Evolutionary conservation across 1,284 basidiomycete genomes (phyloP), one percentile per base, ranked within the genome.

Genomic region (Papiliotrema laurentii): DNA sequence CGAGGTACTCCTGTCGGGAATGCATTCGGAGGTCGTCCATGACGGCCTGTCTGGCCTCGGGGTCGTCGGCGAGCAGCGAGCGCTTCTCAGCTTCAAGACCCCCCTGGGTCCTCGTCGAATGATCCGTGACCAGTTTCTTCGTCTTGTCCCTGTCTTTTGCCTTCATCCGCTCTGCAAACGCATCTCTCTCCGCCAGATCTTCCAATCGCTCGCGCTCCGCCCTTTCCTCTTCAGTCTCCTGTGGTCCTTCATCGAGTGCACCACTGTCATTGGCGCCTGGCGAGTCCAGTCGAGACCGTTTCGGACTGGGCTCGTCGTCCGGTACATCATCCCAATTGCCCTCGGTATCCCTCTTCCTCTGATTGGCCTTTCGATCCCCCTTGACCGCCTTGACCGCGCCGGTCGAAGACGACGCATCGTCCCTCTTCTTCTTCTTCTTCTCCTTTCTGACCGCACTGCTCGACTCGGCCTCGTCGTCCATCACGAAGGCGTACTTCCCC

Each of bases 91-190:
- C 88, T 63, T 97, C 93, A 7, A 86, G 83, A 27, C 87, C 86
- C 24, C 83, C 86, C 19, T 81, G 84, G 5, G 66, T 61, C 65
- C 85, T 86, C 14, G 87, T 86, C 25, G 90, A 89, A 24, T 87
- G 83, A 68, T 97, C 94, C 69, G 92, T 87, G 33, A 97, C 85
- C n/a, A 97, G 73, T 65, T 87, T 87, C 76, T 93, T 94, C 34
- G 87, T 89, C 69, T 81, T 81, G 71, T 89, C 86, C 62, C 81
- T 80, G 73, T 98, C 93, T 52, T 86, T 84, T 50, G 86, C 81
- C 63, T 82, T 83, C 61, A 97, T 82, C 5, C 94, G 84, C 57
- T 89, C 84, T 0, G 94, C 87, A 63, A 97, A 97, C 30, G 86
- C 92, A 69, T 98, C 94, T 52, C 94, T 80, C 56, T 97, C 94